Base-by-base conservation (phyloP, 352 stramenopile genomes). In the Elongisporangium anandrum region DNA sequence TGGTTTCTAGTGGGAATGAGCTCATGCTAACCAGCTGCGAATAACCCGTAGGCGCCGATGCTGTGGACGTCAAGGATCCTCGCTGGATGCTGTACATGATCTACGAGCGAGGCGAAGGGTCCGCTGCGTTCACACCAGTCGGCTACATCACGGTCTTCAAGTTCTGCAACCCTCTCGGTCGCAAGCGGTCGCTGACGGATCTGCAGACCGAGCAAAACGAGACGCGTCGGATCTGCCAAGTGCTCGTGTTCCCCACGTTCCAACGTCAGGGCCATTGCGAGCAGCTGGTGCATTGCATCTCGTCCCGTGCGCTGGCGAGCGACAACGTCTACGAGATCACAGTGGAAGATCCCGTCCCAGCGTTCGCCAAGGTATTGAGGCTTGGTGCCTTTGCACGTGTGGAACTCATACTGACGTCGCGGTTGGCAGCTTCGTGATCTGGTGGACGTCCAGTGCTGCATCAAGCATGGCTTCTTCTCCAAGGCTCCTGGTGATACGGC, bases 91-190 rank as follows among this genome's bases (percentile, higher is more conserved):
- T 93, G 15, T 94, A 95, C 67, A n/a, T 90, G 19, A 68, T 84
- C 23, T 93, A 92, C 68, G 79, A 91, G 59, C 74, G 76, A 8
- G 54, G 61, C 0, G 50, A 66, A 3, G 50, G 59, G 2, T 34
- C 34, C 1, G 56, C 20, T 3, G 38, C 45, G 19, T 85, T 81
- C 39, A 50, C 55, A 2, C 81, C 79, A 6, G 79, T 88, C 0
- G 86, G 86, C 4, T 95, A 78, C 59, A 64, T 92, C 57, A 95
- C 83, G 8, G 59, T 95, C 12, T 95, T 95, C 59, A 92, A 85
- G 59, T 95, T 95, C 65, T 75, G 63, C 54, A 92, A 90, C 54
- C 86, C 86, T 13, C 64, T 92, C 3, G 73, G 81, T 16, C 77
- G 81, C 53, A 90, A 90, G 26, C 61, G 59, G 23, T 16, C 51